A percentile compares a stretch with the other conserved stretches of the same genome.
Conservation (phyloP, 1,284 basidiomycete genomes). For the Afroboletus lepidellus region DNA sequence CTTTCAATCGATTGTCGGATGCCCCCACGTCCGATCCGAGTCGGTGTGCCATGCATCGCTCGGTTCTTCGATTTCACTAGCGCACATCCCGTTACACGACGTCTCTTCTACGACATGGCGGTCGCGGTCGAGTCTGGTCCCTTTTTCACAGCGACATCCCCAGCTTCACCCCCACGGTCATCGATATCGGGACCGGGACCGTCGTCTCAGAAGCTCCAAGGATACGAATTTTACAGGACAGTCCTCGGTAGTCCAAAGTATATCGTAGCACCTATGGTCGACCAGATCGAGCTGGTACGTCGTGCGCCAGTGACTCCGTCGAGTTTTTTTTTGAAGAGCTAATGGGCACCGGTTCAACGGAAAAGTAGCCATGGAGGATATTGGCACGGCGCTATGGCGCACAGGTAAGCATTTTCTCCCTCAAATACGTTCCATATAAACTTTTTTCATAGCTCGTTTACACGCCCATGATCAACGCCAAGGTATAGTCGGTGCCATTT, state of each 20-base stretch:
- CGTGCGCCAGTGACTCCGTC: background rate
- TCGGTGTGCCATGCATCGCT: conserved; percentile 4
- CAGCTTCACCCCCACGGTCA: background rate
- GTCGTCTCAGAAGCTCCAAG: conserved; percentile 16
- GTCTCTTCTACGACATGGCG: conserved; percentile 5
- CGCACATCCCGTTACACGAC: background rate
- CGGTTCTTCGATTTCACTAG: background rate
- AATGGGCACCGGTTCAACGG: background rate
- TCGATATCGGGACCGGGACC: background rate
- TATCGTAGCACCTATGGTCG: conserved; percentile 97
- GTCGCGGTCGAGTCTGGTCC: background rate
- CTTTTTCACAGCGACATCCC: background rate
- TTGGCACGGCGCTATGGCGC: conserved; percentile 86
- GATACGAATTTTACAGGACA: conserved; percentile 59
- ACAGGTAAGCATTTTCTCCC: conserved; percentile 45
- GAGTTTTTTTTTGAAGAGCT: background rate
- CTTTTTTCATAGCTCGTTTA: conserved; percentile 65
- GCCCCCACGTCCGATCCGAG: background rate
- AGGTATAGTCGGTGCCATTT: conserved; percentile 42
- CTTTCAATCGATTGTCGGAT: conserved; percentile 6
- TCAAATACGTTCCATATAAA: background rate
- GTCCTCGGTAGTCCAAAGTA: conserved; percentile 82
- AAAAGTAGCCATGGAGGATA: conserved; percentile 79
- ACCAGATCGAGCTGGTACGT: conserved; percentile 91
- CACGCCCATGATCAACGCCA: conserved; percentile 98